Conservation (phyloP, 192 early-diverging fungal genomes). For the Podila verticillata region DNA sequence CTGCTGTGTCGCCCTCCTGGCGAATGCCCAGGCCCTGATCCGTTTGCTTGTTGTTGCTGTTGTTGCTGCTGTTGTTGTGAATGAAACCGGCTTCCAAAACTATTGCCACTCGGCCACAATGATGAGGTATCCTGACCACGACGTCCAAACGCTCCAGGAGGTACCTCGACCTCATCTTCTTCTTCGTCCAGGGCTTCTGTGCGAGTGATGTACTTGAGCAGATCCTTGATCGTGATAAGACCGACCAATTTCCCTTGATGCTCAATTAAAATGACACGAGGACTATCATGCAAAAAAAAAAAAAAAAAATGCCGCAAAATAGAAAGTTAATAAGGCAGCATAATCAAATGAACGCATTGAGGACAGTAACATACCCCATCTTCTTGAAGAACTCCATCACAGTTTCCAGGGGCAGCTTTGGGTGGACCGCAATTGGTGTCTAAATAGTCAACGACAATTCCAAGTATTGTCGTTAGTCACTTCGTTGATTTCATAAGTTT, state of each 20-base stretch:
- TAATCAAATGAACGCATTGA: no score
- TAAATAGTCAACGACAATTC: neutral
- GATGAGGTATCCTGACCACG: neutral
- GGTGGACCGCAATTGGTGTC: constrained; percentile 79
- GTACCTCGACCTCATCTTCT: constrained; percentile 30
- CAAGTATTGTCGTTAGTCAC: neutral
- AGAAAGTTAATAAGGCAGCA: no score
- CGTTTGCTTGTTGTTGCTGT: no score
- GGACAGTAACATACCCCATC: constrained; percentile 60
- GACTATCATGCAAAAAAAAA: constrained; percentile 42
- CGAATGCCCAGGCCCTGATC: no score
- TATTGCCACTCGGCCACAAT: neutral
- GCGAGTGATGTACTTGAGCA: constrained; percentile 67
- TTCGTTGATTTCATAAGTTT: neutral
- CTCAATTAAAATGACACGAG: constrained; percentile 76
- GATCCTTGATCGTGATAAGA: constrained; percentile 81
- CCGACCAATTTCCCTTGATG: constrained; percentile 69
- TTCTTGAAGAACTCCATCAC: constrained; percentile 87
- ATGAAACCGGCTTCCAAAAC: neutral
- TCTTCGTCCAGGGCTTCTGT: constrained; percentile 54
- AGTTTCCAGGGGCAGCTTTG: constrained; percentile 74
- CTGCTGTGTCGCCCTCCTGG: no score
- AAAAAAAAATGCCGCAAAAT: no score
- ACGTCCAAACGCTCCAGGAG: constrained; percentile 5
- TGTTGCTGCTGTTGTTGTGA: no score